Conservation (phyloP, 2,329 filamentous ascomycete genomes). For the Pseudogymnoascus sp. region DNA sequence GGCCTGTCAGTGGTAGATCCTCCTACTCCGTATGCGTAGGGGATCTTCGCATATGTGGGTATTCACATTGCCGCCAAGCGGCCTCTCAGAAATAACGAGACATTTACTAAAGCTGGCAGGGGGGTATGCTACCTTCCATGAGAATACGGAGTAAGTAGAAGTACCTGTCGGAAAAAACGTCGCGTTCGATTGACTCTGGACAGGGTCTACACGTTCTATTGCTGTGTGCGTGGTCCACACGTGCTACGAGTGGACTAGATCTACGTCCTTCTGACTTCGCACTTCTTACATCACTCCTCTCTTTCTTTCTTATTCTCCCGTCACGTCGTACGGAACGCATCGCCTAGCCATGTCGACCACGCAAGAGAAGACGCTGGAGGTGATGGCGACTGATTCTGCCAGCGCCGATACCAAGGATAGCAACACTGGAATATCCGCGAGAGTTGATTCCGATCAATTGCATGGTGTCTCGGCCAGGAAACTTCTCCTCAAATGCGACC, state of each 20-base stretch:
- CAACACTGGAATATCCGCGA: background rate
- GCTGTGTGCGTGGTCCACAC: background rate
- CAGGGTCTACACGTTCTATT: slow-evolving; percentile 1
- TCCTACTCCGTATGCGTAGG: background rate
- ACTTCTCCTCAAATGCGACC: slow-evolving; percentile 15
- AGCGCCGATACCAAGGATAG: background rate
- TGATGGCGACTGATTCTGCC: slow-evolving; percentile 4
- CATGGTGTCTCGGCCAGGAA: slow-evolving; percentile 33
- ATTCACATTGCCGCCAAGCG: background rate
- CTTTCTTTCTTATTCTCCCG: background rate
- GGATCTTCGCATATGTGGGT: background rate
- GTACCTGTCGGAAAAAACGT: background rate
- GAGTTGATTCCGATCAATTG: slow-evolving; percentile 29
- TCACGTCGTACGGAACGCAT: background rate
- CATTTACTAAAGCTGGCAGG: background rate
- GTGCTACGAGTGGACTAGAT: slow-evolving; percentile 6
- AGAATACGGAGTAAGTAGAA: slow-evolving; percentile 4
- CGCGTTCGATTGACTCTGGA: background rate
- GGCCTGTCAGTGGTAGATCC: background rate
- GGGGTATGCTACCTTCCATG: background rate
- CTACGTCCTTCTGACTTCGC: background rate
- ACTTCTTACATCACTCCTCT: background rate
- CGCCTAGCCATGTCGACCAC: background rate
- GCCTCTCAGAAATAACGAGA: background rate
- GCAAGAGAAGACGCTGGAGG: background rate